phyloP scores from a whole-genome alignment of 2,329 filamentous ascomycete species.

The Dactylellina parvicollis region DNA sequence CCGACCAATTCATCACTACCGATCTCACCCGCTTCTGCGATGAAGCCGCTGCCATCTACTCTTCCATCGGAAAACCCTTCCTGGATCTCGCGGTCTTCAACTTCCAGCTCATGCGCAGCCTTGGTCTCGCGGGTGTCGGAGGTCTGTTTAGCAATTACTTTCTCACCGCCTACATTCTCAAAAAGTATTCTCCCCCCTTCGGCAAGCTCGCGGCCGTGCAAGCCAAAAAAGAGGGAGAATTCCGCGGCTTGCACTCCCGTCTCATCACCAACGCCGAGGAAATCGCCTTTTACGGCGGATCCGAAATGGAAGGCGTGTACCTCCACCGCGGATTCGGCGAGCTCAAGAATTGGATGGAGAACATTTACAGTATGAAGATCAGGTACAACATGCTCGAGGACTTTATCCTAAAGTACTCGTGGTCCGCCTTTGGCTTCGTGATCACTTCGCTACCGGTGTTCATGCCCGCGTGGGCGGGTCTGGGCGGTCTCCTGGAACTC shows the following conservation, averaged over 20 bases:
- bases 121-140: slow-evolving; percentile 86
- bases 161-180: slow-evolving; percentile 86
- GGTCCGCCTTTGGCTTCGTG: slow-evolving; percentile 94
- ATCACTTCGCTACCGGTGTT: slow-evolving; percentile 93
- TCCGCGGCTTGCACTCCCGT: slow-evolving; percentile 85
- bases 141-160: slow-evolving; percentile 93
- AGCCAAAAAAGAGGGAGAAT: slow-evolving; percentile 93
- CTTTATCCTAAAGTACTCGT: slow-evolving; percentile 97
- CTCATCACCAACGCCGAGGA: slow-evolving; percentile 97
- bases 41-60: slow-evolving; percentile 90
- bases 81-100: slow-evolving; percentile 99
- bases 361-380: slow-evolving; percentile 97
- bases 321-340: slow-evolving; percentile 92
- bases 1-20: slow-evolving; percentile 97
- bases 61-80: slow-evolving; percentile 94
- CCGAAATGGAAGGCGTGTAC: slow-evolving; percentile 92
- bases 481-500: slow-evolving; percentile 77
- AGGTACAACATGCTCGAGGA: slow-evolving; percentile 99
- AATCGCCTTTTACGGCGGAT: slow-evolving; percentile 95
- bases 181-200: slow-evolving; percentile 90
- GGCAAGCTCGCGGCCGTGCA: slow-evolving; percentile 97
- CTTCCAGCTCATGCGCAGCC: slow-evolving; percentile 91
- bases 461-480: slow-evolving; percentile 89
- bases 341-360: slow-evolving; percentile 95
- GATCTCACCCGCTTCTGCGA: slow-evolving; percentile 96